These are phyloP conservation scores for Anthracocystis panici-leucophaei DNA, from an alignment of 1,284 basidiomycete genomes.

Conservation along the genomic window DNA sequence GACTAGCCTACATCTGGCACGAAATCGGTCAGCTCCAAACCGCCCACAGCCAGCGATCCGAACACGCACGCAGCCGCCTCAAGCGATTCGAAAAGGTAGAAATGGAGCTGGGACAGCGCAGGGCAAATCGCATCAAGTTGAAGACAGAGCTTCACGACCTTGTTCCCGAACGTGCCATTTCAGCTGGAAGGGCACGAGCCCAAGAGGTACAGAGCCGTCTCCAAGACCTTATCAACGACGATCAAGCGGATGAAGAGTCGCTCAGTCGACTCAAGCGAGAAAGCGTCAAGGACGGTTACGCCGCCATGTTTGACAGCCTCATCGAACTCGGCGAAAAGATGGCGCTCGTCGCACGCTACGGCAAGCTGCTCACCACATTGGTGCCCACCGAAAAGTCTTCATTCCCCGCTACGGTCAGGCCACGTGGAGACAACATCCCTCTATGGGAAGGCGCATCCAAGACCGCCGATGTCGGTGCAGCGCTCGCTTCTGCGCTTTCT, in stretches of 20 bases:
- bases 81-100: conserved; percentile 57
- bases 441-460: conserved; percentile 53
- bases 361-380: conserved; percentile 54
- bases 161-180: conserved; percentile 53
- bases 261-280: conserved; percentile 55
- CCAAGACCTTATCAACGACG: conserved; percentile 49
- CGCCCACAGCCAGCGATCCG: conserved; percentile 53
- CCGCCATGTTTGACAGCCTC: conserved; percentile 60
- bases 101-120: conserved; percentile 49
- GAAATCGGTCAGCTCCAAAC: conserved; percentile 59
- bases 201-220: conserved; percentile 51
- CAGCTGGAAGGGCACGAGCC: conserved; percentile 21
- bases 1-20: conserved; percentile 59
- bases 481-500: conserved; percentile 51
- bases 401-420: conserved; percentile 44
- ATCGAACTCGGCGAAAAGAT: conserved; percentile 65
- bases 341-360: conserved; percentile 59
- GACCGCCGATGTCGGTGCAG: conserved; percentile 57
- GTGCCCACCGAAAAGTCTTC: conserved; percentile 51
- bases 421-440: conserved; percentile 34
- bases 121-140: conserved; percentile 53
- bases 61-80: conserved; percentile 52
- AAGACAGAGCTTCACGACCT: conserved; percentile 57
- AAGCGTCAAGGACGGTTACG: conserved; percentile 49
- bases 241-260: conserved; percentile 57